Base-by-base conservation (phyloP, 2,329 filamentous ascomycete species). In the Lachnellula arida region DNA sequence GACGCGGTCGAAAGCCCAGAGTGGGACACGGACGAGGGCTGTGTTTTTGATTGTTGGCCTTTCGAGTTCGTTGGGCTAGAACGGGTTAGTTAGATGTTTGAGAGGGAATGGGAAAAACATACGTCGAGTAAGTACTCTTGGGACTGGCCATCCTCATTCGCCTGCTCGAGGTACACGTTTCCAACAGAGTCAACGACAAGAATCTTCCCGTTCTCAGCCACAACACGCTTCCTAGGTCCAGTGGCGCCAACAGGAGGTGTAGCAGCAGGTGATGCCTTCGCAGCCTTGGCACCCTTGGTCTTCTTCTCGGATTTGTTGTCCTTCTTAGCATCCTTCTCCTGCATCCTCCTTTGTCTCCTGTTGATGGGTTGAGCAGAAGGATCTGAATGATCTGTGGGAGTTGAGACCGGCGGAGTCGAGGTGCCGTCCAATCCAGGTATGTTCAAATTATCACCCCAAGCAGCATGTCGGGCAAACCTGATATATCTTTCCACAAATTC, bases 401-500 rank as follows among this genome's bases (percentile, higher is more conserved):
- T 69, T 7, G 76, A 72, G 8, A 79, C 72, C 5, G 76, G 69
- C 12, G 72, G 72, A 2, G 78, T 72, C 3, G 76, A 67, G 1
- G 74, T 71, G 4, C 73, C 71, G 46, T 85, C 84, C 12, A 89
- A 68, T 14, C 85, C 87, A 1, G 89, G 86, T 53, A 97, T 82
- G 43, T 80, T 84, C 23, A 86, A 72, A 67, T 88, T 90, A 64
- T 93, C 88, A 46, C 94, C 93, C 91, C 92, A 97, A 15, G 94
- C 94, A 51, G 88, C 87, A 63, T 88, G 85, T 54, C 93, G 81
- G 1, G 94, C 94, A 70, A 96, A 91, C 65, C 86, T 87, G 75
- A 97, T 91, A 76, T 97, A 97, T 60, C 90, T 82, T 70, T 92
- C 85, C 62, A 97, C 87, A 67, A 97, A 97, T 69, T 96, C 91